phyloP scores from a whole-genome alignment of 345 rosid species.

The Eucalyptus pauciflora region DNA sequence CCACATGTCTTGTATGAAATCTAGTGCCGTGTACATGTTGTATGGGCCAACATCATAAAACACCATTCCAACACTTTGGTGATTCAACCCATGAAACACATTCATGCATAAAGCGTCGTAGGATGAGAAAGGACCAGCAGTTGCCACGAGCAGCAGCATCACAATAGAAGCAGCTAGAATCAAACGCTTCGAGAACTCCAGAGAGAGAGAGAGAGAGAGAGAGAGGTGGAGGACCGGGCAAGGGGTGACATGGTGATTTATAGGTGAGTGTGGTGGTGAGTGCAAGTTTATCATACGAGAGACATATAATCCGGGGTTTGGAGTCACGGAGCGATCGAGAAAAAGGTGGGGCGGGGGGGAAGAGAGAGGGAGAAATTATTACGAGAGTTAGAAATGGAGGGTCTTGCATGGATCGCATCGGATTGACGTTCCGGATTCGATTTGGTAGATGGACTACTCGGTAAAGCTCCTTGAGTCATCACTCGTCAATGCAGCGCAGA shows the following conservation, averaged over 20 bases:
- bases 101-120: background rate
- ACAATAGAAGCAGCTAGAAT: background rate
- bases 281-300: background rate
- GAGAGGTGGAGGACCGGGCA: background rate
- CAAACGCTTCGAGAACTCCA: background rate
- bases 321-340: background rate
- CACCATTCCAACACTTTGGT: background rate
- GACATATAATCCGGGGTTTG: background rate
- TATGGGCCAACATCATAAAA: background rate
- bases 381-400: background rate
- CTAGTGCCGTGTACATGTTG: background rate
- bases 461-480: background rate
- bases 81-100: background rate
- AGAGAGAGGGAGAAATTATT: rapidly evolving
- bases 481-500: background rate
- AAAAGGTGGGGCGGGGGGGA: no score
- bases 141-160: background rate
- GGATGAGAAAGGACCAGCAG: background rate
- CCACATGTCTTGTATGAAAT: background rate
- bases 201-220: background rate
- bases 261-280: background rate
- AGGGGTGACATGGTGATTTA: background rate
- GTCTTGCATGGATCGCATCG: background rate
- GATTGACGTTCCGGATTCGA: background rate
- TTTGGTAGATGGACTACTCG: background rate